Percentiles rank a stretch among this genome's conserved stretches.
These are phyloP conservation scores for Epichloe bromicola DNA, from an alignment of 2,329 filamentous ascomycete species.

Conservation along the genomic window DNA sequence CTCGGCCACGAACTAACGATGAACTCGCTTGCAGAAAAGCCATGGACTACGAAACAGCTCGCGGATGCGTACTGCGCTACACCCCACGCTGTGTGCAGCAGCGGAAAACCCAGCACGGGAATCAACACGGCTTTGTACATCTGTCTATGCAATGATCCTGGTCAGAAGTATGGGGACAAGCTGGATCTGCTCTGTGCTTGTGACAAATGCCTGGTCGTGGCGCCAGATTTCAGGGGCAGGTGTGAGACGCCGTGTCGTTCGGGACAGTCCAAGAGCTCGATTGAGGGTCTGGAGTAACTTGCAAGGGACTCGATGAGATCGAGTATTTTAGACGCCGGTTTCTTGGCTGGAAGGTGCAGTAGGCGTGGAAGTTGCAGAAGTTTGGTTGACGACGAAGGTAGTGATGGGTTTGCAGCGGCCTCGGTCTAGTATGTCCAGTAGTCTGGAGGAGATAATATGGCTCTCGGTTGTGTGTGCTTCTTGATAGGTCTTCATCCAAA, in stretches of 20 bases:
- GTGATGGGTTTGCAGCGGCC: too few relatives aligned
- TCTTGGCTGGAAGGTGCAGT: too few relatives aligned
- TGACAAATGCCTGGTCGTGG: constrained; percentile 25
- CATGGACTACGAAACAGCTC: constrained; percentile 22
- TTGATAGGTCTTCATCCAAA: too few relatives aligned
- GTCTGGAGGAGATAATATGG: too few relatives aligned
- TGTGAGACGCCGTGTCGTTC: constrained; percentile 24
- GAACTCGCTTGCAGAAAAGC: constrained; percentile 14
- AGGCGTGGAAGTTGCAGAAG: too few relatives aligned
- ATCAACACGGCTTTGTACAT: constrained; percentile 23
- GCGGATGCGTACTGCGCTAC: constrained; percentile 24
- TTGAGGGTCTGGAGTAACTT: neutral
- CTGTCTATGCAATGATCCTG: constrained; percentile 22
- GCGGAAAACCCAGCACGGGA: constrained; percentile 17
- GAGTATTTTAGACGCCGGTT: too few relatives aligned
- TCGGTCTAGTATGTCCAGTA: too few relatives aligned
- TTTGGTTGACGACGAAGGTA: too few relatives aligned
- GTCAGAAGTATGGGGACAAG: constrained; percentile 20
- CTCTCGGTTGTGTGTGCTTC: too few relatives aligned
- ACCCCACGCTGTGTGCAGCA: constrained; percentile 20
- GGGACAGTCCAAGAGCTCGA: constrained; percentile 7
- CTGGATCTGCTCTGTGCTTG: constrained; percentile 27
- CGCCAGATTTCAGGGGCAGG: constrained; percentile 26
- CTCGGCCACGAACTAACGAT: too few relatives aligned
- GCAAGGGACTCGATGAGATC: too few relatives aligned